Evolutionary conservation across 441 rosid species (phyloP).

Genomic region (Capsella rubella): DNA sequence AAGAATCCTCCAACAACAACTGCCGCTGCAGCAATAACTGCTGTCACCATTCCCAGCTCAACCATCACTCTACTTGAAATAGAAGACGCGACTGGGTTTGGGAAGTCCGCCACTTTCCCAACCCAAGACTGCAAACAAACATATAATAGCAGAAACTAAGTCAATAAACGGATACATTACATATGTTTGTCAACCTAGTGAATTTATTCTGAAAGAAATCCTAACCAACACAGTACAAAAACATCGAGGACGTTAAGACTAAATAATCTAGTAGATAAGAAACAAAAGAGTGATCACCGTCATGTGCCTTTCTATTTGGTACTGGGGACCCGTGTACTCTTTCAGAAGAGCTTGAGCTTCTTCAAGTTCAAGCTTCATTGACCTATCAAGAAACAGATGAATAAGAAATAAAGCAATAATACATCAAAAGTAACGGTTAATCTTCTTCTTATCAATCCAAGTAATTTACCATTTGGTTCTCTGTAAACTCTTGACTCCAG

Average conservation of each 20-base stretch:
- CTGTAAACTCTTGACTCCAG: constrained; percentile 83
- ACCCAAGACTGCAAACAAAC: constrained; percentile 74
- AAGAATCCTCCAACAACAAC: constrained; percentile 86
- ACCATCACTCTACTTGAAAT: constrained; percentile 96
- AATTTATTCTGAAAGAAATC: background rate
- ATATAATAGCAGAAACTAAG: constrained; percentile 19
- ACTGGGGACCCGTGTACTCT: constrained; percentile 73
- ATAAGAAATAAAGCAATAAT: constrained; percentile 10
- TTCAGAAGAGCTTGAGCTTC: constrained; percentile 70
- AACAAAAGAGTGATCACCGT: constrained; percentile 61
- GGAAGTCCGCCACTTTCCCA: constrained; percentile 75
- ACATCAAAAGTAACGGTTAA: background rate
- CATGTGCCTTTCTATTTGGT: constrained; percentile 77
- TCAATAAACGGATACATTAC: constrained; percentile 19
- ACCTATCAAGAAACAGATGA: constrained; percentile 57
- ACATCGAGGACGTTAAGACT: background rate
- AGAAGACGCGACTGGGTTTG: constrained; percentile 93
- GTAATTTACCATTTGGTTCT: constrained; percentile 82
- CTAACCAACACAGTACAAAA: constrained; percentile 16
- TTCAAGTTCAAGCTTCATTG: constrained; percentile 67
- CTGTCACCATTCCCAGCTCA: constrained; percentile 92
- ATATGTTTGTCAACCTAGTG: constrained; percentile 19
- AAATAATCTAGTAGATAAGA: constrained; percentile 37
- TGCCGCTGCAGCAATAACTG: constrained; percentile 88
- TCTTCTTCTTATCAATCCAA: background rate